Conservation (phyloP, 345 rosid genomes). For the Bretschneidera sinensis region DNA sequence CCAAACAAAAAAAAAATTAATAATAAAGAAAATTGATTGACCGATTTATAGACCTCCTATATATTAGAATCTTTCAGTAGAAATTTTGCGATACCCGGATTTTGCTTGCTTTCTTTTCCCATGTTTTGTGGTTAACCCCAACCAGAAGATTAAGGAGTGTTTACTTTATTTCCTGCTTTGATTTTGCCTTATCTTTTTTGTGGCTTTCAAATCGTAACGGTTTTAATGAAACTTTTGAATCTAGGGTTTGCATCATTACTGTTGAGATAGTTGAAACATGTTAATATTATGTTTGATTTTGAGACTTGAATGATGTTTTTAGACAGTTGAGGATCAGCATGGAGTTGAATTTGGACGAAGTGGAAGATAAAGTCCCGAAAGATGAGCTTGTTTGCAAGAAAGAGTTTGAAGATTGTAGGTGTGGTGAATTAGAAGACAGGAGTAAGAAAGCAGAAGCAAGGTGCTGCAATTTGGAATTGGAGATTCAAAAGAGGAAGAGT, state of each 20-base stretch:
- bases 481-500: slow-evolving; percentile 26
- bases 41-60: too few relatives aligned
- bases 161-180: neutral
- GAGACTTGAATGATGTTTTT: neutral
- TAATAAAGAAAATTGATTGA: too few relatives aligned
- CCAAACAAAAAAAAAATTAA: too few relatives aligned
- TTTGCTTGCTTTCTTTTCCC: too few relatives aligned
- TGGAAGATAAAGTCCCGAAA: slow-evolving; percentile 11
- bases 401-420: slow-evolving; percentile 11
- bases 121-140: too few relatives aligned
- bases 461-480: slow-evolving; percentile 36
- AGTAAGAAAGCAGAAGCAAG: slow-evolving; percentile 33
- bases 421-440: slow-evolving; percentile 26
- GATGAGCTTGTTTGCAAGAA: slow-evolving; percentile 1
- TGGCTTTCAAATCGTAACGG: neutral
- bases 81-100: too few relatives aligned
- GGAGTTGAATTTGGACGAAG: slow-evolving; percentile 6
- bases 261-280: neutral
- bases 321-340: slow-evolving; percentile 1
- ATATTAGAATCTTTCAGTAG: too few relatives aligned
- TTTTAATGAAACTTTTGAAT: neutral
- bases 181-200: neutral
- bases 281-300: neutral
- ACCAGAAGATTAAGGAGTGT: too few relatives aligned
- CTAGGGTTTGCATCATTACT: neutral